phyloP scores from a whole-genome alignment of 2,329 filamentous ascomycete genomes.

The Fusarium haematococcum region DNA sequence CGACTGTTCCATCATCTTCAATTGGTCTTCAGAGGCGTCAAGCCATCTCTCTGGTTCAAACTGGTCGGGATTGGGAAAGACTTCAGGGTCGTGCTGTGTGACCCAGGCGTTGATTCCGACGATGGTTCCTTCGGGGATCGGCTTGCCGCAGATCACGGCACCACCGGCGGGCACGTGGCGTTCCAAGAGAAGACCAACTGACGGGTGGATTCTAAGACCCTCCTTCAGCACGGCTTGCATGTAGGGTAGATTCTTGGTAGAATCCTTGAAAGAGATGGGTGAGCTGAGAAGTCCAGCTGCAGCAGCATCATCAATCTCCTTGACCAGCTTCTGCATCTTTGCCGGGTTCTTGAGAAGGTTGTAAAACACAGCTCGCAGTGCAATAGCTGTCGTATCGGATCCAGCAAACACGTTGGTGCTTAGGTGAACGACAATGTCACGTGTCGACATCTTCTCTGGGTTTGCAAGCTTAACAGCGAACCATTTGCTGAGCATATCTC shows the following conservation, averaged over 20 bases:
- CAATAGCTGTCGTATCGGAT: neutral
- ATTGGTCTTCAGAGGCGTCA: neutral
- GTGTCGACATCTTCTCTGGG: neutral
- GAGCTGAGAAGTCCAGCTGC: neutral
- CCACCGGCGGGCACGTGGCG: neutral
- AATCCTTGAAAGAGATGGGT: neutral
- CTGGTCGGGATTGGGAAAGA: neutral
- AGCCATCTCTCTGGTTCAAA: neutral
- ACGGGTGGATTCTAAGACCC: neutral
- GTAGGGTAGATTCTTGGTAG: neutral
- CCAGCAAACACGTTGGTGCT: neutral
- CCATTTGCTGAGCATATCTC: neutral
- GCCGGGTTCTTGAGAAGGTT: neutral
- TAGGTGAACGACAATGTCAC: neutral
- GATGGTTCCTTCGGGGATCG: neutral
- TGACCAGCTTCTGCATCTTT: neutral
- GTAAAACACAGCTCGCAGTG: neutral
- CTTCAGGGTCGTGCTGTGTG: neutral
- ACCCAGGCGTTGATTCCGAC: neutral
- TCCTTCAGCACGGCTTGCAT: neutral
- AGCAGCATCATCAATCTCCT: neutral
- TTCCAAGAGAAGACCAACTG: neutral
- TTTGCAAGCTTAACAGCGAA: neutral
- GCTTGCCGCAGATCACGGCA: neutral
- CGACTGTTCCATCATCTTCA: neutral